phyloP scores from a whole-genome alignment of 306 rosid genomes.

The Sindora glabra region DNA sequence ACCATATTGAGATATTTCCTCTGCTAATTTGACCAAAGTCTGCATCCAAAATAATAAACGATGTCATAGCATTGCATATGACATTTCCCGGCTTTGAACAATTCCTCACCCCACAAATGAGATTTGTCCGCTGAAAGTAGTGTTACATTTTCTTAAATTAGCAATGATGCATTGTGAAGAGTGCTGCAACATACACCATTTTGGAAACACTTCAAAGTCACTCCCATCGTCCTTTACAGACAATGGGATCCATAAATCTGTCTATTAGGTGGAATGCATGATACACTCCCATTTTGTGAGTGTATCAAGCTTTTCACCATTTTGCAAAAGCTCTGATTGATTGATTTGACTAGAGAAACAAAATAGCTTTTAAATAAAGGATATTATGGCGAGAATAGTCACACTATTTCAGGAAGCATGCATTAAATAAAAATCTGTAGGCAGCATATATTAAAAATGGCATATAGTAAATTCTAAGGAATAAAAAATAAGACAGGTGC shows the following conservation, averaged over 20 bases:
- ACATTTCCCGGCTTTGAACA: conserved; percentile 10
- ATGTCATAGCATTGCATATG: not conserved
- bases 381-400: conserved; percentile 3
- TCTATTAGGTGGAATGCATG: too few species aligned
- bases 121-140: not conserved
- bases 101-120: not conserved
- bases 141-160: not conserved
- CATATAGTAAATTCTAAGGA: too few species aligned
- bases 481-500: conserved; percentile 10
- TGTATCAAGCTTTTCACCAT: too few species aligned
- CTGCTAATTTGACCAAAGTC: conserved; percentile 71
- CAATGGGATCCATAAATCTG: too few species aligned
- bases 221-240: too few species aligned
- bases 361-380: not conserved
- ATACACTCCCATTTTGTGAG: too few species aligned
- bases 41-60: conserved; percentile 26
- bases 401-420: too few species aligned
- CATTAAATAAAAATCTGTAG: too few species aligned
- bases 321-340: conserved; percentile 5
- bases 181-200: too few species aligned
- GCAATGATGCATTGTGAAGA: not conserved
- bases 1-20: conserved; percentile 66
- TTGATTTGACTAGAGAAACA: not conserved
- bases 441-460: too few species aligned
- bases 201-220: too few species aligned